Evolutionary conservation across 768 basidiomycete genomes (phyloP).

Genomic region (Hericium erinaceus): DNA sequence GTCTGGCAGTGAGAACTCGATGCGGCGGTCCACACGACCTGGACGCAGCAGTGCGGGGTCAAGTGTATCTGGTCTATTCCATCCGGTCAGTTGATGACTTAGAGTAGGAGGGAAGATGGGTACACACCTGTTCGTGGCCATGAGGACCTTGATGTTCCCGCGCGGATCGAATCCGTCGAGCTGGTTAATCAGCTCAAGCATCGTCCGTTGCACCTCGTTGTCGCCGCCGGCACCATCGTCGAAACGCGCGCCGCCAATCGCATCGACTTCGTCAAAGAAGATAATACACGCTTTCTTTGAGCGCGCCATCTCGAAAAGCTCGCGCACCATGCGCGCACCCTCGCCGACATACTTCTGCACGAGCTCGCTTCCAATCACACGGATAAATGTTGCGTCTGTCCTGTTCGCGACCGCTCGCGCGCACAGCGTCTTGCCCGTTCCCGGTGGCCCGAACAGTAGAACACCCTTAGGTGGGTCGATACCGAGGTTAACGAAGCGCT

Average conservation of each 20-base stretch:
- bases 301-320: constrained; percentile 98
- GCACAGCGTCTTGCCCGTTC: constrained; percentile 98
- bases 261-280: constrained; percentile 98
- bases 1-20: constrained; percentile 93
- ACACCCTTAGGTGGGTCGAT: constrained; percentile 99
- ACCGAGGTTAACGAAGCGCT: constrained; percentile 94
- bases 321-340: constrained; percentile 97
- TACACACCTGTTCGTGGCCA: constrained; percentile 92
- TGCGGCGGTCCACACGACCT: constrained; percentile 92
- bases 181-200: constrained; percentile 99
- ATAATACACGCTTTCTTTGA: constrained; percentile 99
- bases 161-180: constrained; percentile 96
- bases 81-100: background rate
- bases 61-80: constrained; percentile 83
- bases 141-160: constrained; percentile 99
- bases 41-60: constrained; percentile 95
- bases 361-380: constrained; percentile 96
- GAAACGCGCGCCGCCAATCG: constrained; percentile 95
- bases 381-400: constrained; percentile 98
- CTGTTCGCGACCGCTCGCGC: constrained; percentile 97
- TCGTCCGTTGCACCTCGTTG: constrained; percentile 97
- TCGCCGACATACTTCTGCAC: constrained; percentile 99
- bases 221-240: constrained; percentile 99
- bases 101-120: background rate
- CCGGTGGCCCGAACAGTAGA: constrained; percentile 89